Evolutionary conservation across 2,329 filamentous ascomycete species (phyloP).

Genomic region (Claviceps quebecensis): DNA sequence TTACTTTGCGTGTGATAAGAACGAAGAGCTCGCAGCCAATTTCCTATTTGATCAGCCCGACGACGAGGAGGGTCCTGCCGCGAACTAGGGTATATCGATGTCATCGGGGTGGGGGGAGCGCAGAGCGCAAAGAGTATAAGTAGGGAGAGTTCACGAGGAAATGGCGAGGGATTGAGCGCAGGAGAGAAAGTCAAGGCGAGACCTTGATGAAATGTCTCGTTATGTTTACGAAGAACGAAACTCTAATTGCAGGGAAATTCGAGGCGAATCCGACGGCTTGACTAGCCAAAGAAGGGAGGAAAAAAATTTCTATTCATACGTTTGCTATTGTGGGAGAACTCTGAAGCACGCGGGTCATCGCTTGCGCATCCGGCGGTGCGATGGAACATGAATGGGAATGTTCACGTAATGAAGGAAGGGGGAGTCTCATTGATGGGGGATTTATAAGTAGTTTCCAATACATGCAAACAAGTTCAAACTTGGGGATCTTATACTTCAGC

Average conservation of each 20-base stretch:
- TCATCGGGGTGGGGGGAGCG: not conserved
- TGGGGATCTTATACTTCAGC: too few relatives aligned
- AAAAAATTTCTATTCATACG: not conserved
- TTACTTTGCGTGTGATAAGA: constrained; percentile 99
- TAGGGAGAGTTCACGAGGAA: not conserved
- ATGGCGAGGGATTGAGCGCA: too few relatives aligned
- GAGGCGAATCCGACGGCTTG: not conserved
- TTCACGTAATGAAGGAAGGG: too few relatives aligned
- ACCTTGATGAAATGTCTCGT: not conserved
- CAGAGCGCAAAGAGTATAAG: not conserved
- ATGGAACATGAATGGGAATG: too few relatives aligned
- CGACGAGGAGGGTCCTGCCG: constrained; percentile 49
- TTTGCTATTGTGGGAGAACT: not conserved
- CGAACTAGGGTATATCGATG: constrained; percentile 22
- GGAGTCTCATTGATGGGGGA: too few relatives aligned
- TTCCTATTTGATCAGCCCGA: constrained; percentile 96
- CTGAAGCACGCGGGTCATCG: not conserved
- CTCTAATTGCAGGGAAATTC: not conserved
- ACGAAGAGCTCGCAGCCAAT: constrained; percentile 95
- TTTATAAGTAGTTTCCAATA: too few relatives aligned
- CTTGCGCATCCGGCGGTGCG: too few relatives aligned
- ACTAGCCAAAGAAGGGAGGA: not conserved
- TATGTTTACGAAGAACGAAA: constrained; percentile 4
- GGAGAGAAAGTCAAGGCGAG: not conserved
- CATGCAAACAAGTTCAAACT: too few relatives aligned